These are phyloP conservation scores for Porogramme epimiltina DNA, from an alignment of 1,284 basidiomycete genomes.

Conservation along the genomic window DNA sequence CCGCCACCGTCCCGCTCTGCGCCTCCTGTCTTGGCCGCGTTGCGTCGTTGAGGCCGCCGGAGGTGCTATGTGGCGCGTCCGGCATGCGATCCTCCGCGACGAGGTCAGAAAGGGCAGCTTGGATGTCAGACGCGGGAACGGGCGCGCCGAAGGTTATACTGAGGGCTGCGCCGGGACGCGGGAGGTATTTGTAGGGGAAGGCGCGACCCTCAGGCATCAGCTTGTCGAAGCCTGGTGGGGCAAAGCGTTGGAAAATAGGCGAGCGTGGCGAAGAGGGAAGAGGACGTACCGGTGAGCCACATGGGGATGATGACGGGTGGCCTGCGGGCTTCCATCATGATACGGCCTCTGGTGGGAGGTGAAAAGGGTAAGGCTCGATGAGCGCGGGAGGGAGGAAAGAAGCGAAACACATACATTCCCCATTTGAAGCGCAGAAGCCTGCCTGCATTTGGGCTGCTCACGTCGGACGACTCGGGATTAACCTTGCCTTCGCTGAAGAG, in stretches of 20 bases:
- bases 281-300: constrained; percentile 77
- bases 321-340: constrained; percentile 76
- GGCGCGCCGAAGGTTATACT: constrained; percentile 76
- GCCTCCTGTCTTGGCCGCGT: constrained; percentile 11
- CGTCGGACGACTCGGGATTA: constrained; percentile 61
- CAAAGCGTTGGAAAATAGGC: background rate
- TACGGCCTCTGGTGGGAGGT: constrained; percentile 79
- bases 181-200: constrained; percentile 74
- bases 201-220: constrained; percentile 86
- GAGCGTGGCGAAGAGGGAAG: background rate
- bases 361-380: no score
- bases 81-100: constrained; percentile 10
- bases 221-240: constrained; percentile 73
- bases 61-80: constrained; percentile 14
- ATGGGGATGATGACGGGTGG: constrained; percentile 90
- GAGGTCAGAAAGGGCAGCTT: constrained; percentile 26
- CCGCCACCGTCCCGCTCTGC: constrained; percentile 9
- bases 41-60: constrained; percentile 10
- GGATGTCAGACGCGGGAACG: constrained; percentile 47
- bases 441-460: constrained; percentile 40
- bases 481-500: constrained; percentile 94
- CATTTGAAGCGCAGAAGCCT: constrained; percentile 89
- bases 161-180: constrained; percentile 61
- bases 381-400: background rate
- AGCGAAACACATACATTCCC: constrained; percentile 78